Conservation (phyloP, 2,329 filamentous ascomycete species). For the Colletotrichum navitas region DNA sequence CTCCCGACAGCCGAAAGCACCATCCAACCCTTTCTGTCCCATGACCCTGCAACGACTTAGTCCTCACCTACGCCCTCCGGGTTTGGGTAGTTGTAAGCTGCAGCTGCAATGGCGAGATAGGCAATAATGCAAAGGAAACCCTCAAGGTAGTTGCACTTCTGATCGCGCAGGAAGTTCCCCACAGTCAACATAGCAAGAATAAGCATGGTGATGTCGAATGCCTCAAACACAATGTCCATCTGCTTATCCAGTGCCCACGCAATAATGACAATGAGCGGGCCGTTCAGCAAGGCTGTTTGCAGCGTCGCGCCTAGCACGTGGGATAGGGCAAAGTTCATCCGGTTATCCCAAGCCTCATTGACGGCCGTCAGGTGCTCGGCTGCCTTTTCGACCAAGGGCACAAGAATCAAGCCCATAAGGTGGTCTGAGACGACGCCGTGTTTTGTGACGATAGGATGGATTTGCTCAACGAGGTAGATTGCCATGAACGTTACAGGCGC, state of each 20-base stretch:
- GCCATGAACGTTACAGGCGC: constrained; percentile 80
- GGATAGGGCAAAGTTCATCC: constrained; percentile 87
- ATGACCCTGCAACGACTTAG: not conserved
- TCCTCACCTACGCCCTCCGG: constrained; percentile 43
- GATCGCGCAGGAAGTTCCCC: constrained; percentile 87
- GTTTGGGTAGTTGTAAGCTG: constrained; percentile 69
- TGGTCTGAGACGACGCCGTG: constrained; percentile 64
- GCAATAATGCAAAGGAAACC: constrained; percentile 83
- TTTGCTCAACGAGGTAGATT: constrained; percentile 80
- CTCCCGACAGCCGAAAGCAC: not conserved
- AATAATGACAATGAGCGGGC: constrained; percentile 83
- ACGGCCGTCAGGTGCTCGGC: constrained; percentile 88
- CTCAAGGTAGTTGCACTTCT: constrained; percentile 92
- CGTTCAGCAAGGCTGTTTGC: constrained; percentile 91
- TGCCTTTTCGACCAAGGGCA: constrained; percentile 87
- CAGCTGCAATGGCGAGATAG: constrained; percentile 71
- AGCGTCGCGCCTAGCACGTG: constrained; percentile 90
- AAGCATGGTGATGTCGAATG: constrained; percentile 86
- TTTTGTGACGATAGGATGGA: constrained; percentile 68
- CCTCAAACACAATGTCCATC: constrained; percentile 87
- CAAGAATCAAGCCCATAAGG: constrained; percentile 78
- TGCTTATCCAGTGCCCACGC: constrained; percentile 80
- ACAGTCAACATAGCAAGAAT: constrained; percentile 88
- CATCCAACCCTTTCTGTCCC: not conserved
- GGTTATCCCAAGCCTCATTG: constrained; percentile 86